Conservation (phyloP, 805 yeast genomes). For the Metschnikowia lochheadii region DNA sequence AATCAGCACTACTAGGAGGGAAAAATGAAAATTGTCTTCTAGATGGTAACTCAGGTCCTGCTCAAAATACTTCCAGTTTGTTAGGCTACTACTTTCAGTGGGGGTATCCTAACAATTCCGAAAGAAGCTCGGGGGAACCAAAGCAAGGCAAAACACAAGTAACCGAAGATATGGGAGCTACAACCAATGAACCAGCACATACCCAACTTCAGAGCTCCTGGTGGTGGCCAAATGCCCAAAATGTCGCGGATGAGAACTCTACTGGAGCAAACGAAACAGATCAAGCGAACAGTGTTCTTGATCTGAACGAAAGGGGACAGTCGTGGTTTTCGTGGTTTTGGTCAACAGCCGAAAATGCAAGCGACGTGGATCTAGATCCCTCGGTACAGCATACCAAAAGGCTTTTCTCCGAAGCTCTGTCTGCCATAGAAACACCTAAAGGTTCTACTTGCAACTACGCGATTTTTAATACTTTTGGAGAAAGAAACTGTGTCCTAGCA, state of each 20-base stretch:
- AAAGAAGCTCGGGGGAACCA: not conserved
- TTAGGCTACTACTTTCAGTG: not conserved
- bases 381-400: constrained; percentile 16
- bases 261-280: not conserved
- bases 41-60: not conserved
- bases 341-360: constrained; percentile 12
- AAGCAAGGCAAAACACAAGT: not conserved
- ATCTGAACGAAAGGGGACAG: not conserved
- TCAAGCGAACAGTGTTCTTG: not conserved
- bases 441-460: constrained; percentile 33
- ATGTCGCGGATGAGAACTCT: not conserved
- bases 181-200: not conserved
- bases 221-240: not conserved
- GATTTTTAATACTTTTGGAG: constrained; percentile 16
- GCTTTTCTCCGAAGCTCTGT: constrained; percentile 29
- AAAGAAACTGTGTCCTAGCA: constrained; percentile 23
- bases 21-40: not conserved
- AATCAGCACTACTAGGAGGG: not conserved
- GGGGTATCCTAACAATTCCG: not conserved
- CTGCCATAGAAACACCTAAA: constrained; percentile 29
- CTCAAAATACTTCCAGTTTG: not conserved
- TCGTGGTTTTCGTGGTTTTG: constrained; percentile 7
- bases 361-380: constrained; percentile 10
- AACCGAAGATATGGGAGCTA: not conserved
- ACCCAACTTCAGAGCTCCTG: not conserved